These are phyloP conservation scores for Mycosarcoma mackinlayi DNA, from an alignment of 1,284 basidiomycete genomes.

Conservation along the genomic window DNA sequence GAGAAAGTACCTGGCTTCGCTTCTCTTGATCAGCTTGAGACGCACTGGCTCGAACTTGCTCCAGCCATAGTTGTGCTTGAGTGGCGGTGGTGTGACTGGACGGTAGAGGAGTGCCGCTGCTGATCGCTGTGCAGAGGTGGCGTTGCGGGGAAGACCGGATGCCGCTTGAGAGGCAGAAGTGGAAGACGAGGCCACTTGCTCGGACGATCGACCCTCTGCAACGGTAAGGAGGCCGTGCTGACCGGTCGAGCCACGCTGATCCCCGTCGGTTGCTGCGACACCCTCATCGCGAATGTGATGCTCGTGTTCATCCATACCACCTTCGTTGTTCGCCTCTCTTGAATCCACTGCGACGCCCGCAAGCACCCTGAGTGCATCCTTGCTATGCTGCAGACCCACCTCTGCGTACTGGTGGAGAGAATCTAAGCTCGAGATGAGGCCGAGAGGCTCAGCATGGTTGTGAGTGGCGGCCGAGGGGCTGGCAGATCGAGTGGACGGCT, in stretches of 20 bases:
- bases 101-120: conserved; percentile 30
- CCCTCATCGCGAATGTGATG: neutral
- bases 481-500: conserved; percentile 5
- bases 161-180: neutral
- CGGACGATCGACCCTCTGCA: conserved; percentile 7
- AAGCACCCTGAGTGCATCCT: conserved; percentile 45
- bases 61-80: conserved; percentile 51
- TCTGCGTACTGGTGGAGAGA: conserved; percentile 47
- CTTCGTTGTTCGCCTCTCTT: conserved; percentile 19
- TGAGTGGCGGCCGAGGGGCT: conserved; percentile 13
- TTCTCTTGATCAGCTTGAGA: conserved; percentile 50
- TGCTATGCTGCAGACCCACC: conserved; percentile 47
- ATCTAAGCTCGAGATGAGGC: conserved; percentile 27
- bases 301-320: conserved; percentile 1
- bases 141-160: conserved; percentile 10
- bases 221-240: neutral
- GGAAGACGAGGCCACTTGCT: conserved; percentile 8
- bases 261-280: neutral
- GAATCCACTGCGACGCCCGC: conserved; percentile 49
- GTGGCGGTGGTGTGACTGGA: conserved; percentile 43
- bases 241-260: neutral
- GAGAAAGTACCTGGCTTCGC: conserved; percentile 49
- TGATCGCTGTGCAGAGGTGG: conserved; percentile 19
- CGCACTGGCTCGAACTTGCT: conserved; percentile 55
- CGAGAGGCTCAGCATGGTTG: conserved; percentile 13